Percentiles rank a stretch among this genome's conserved stretches.
Conservation (phyloP, 1,139 yeast genomes). For the Blastobotrys aristatus region DNA sequence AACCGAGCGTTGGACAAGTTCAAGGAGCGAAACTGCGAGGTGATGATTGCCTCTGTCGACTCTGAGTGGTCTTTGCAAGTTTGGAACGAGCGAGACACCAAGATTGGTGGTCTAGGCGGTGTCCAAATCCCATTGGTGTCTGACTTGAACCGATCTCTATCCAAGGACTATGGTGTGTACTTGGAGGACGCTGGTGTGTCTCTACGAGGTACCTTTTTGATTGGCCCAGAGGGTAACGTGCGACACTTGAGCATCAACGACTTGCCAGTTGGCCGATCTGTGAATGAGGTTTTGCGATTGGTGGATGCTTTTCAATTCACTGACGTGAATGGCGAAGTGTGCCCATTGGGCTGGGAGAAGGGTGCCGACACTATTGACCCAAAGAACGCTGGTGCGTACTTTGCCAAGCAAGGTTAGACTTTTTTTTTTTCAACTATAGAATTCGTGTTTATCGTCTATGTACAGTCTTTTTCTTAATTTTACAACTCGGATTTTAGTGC, state of each 20-base stretch:
- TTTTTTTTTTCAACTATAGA: slow-evolving; percentile 1
- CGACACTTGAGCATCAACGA: slow-evolving; percentile 98
- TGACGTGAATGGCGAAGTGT: slow-evolving; percentile 96
- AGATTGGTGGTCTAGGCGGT: slow-evolving; percentile 97
- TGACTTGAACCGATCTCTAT: slow-evolving; percentile 92
- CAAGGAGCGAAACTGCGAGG: slow-evolving; percentile 79
- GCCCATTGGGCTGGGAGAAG: slow-evolving; percentile 99
- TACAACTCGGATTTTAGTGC: neutral
- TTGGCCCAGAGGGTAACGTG: slow-evolving; percentile 89
- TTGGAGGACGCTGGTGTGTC: slow-evolving; percentile 95
- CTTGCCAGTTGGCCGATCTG: slow-evolving; percentile 98
- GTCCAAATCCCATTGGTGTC: slow-evolving; percentile 91
- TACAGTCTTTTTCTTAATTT: neutral
- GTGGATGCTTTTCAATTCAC: slow-evolving; percentile 99
- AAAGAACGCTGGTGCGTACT: slow-evolving; percentile 76
- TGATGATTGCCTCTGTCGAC: slow-evolving; percentile 95
- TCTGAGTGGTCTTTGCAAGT: slow-evolving; percentile 96
- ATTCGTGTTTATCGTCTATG: neutral
- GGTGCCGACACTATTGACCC: slow-evolving; percentile 84
- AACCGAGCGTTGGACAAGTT: slow-evolving; percentile 91
- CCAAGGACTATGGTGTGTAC: slow-evolving; percentile 95
- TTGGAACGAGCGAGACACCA: slow-evolving; percentile 95
- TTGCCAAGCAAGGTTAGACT: slow-evolving; percentile 47
- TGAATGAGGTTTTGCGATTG: slow-evolving; percentile 94
- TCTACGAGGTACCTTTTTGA: slow-evolving; percentile 94